phyloP scores from a whole-genome alignment of 306 rosid species.

The Boehmeria nivea region DNA sequence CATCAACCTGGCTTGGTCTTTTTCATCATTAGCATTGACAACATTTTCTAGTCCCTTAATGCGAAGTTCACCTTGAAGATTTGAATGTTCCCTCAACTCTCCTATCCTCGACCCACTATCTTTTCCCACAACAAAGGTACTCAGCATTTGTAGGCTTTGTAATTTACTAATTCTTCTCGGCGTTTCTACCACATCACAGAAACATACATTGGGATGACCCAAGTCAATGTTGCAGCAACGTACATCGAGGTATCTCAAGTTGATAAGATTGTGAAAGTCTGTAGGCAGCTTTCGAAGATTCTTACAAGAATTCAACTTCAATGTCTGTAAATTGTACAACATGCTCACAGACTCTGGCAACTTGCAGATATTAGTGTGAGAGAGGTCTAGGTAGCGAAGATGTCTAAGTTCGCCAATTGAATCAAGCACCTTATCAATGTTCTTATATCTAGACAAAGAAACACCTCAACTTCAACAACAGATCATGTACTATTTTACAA shows the following conservation, averaged over 20 bases:
- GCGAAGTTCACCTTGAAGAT: constrained; percentile 1
- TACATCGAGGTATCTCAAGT: constrained; percentile 16
- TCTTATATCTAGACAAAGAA: too few species aligned
- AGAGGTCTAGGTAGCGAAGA: constrained; percentile 11
- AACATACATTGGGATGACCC: too few species aligned
- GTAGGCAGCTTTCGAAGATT: constrained; percentile 6
- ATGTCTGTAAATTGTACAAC: constrained; percentile 17
- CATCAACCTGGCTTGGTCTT: not conserved
- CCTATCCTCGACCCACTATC: not conserved
- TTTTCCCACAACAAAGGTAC: not conserved
- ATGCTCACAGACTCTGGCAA: constrained; percentile 2
- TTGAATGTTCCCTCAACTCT: constrained; percentile 1
- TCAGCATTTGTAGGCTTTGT: constrained; percentile 2
- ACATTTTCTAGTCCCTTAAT: constrained; percentile 10
- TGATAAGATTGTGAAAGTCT: constrained; percentile 3
- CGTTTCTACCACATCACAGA: too few species aligned
- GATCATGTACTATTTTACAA: too few species aligned
- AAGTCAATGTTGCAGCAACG: too few species aligned
- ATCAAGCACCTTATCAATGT: not conserved
- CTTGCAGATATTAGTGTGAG: not conserved
- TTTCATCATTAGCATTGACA: not conserved
- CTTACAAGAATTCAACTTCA: not conserved
- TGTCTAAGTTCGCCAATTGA: constrained; percentile 1
- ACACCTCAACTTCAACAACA: too few species aligned
- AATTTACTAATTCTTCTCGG: constrained; percentile 12